Evolutionary conservation across 83 land plant genomes (phyloP), one percentile per base, ranked within the genome.

Genomic region (Thuja plicata): DNA sequence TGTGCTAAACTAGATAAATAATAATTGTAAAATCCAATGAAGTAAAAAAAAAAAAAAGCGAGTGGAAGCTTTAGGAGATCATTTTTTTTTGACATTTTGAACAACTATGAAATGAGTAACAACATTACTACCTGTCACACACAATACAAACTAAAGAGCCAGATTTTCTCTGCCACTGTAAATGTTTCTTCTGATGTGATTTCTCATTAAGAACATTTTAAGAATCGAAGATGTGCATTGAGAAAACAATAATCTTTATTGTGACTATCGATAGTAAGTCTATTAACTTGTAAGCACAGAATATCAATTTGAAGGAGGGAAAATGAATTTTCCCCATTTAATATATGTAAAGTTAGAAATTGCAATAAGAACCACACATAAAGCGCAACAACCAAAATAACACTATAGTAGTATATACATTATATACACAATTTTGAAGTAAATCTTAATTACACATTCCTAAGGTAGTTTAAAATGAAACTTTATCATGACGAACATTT

Each of bases 51-150:
- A 0, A 41, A n/a, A 40, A 81, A 81, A 6, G 3, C 84, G 5
- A 50, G 1, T 11, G 15, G 8, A 16, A 30, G 37, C 66, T 60
- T 74, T 74, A 32, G 37, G 34, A 30, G 16, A 16, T 1, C 34
- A 74, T 34, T 34, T 34, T 74, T 38, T 1, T 74, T 48, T 34
- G 34, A 3, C 4, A 79, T 2, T 79, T 17, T 34, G 0, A 16
- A 30, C 3, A 79, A 37, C 24, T 38, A 24, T 2, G 15, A 16
- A 79, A 79, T 15, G 19, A 40, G 9, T 11, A 81, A 43, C n/a
- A 21, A 80, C 21, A 2, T 37, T 19, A 77, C 16, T 37, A 93
- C 95, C 93, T 93, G 90, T 92, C 92, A 89, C 93, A 94, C 37
- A 90, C 90, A 43, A 84, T 37, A 88, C 92, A 94, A 71, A 52